These are phyloP conservation scores for Phylloporus sp. DNA, from an alignment of 768 basidiomycete genomes.

Conservation along the genomic window DNA sequence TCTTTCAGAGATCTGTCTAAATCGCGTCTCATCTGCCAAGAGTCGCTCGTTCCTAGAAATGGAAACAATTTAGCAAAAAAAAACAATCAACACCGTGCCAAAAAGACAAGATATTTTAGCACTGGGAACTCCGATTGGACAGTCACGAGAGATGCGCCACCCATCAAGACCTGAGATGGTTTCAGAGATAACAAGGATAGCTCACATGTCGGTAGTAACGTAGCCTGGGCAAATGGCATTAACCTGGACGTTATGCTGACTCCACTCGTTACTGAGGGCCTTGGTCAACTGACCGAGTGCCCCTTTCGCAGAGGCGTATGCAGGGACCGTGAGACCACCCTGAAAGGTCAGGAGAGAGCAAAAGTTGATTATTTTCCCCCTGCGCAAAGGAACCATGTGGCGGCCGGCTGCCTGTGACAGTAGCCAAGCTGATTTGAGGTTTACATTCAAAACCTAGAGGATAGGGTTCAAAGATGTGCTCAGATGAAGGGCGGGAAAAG, in stretches of 20 bases:
- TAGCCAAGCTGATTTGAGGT: constrained; percentile 84
- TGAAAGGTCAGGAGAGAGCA: constrained; percentile 50
- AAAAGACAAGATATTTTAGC: constrained; percentile 6
- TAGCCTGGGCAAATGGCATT: constrained; percentile 89
- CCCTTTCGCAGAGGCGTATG: constrained; percentile 90
- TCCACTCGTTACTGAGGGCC: constrained; percentile 93
- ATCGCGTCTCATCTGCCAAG: constrained; percentile 56
- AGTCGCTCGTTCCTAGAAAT: constrained; percentile 58
- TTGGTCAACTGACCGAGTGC: constrained; percentile 84
- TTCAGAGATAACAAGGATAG: constrained; percentile 19
- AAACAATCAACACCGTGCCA: constrained; percentile 3
- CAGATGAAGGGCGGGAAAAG: constrained; percentile 4
- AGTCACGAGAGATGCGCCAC: constrained; percentile 4
- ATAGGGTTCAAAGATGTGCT: constrained; percentile 9
- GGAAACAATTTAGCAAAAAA: constrained; percentile 12
- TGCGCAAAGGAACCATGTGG: constrained; percentile 77
- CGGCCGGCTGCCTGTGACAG: constrained; percentile 82
- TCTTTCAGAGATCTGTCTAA: constrained; percentile 65
- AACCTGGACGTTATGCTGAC: constrained; percentile 80
- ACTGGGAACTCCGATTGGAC: constrained; percentile 9
- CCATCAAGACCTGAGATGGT: background rate
- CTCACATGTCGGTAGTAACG: constrained; percentile 84
- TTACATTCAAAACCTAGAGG: constrained; percentile 73
- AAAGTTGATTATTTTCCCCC: constrained; percentile 73
- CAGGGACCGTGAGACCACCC: constrained; percentile 73